These are phyloP conservation scores for Carex kokanica DNA, from an alignment of 176 grass and related monocot genomes.

Conservation along the genomic window DNA sequence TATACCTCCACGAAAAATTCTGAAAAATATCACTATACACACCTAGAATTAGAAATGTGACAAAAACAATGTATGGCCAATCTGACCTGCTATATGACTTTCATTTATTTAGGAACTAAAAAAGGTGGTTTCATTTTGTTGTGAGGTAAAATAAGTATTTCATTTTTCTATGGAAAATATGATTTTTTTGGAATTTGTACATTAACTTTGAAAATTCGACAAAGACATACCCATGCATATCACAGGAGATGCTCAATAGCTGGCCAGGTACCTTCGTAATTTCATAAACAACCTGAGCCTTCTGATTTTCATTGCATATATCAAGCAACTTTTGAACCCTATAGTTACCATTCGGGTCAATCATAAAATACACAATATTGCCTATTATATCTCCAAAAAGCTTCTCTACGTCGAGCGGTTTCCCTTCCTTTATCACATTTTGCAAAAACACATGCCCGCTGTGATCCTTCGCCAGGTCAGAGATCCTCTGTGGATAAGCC, in stretches of 20 bases:
- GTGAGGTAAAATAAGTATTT: neutral
- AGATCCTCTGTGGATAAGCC: conserved; percentile 33
- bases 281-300: conserved; percentile 50
- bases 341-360: conserved; percentile 66
- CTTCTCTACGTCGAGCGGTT: conserved; percentile 43
- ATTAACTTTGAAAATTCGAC: neutral
- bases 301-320: conserved; percentile 49
- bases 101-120: neutral
- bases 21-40: neutral
- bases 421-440: conserved; percentile 55
- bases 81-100: neutral
- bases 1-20: neutral
- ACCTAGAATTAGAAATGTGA: neutral
- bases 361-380: conserved; percentile 71
- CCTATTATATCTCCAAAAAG: conserved; percentile 54
- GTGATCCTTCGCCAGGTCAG: conserved; percentile 66
- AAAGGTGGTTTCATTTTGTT: neutral
- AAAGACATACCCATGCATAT: conserved; percentile 72
- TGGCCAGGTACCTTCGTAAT: conserved; percentile 48
- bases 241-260: conserved; percentile 58
- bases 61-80: neutral
- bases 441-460: conserved; percentile 56
- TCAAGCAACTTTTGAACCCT: conserved; percentile 73
- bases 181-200: neutral
- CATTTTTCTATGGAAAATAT: neutral